Conservation (phyloP, 805 yeast genomes). For the Blastobotrys mokoenaii region DNA sequence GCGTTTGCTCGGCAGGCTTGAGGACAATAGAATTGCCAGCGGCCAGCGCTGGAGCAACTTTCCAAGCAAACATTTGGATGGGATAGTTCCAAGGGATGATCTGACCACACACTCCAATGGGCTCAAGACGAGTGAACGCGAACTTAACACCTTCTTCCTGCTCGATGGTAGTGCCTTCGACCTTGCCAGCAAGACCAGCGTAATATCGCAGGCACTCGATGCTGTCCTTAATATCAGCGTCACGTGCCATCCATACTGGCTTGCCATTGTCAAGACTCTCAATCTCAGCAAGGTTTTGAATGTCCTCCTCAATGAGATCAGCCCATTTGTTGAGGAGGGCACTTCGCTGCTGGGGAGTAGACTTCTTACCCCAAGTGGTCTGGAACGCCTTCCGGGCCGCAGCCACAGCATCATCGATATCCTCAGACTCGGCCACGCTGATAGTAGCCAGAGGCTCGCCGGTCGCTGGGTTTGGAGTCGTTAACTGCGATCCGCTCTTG, state of each 20-base stretch:
- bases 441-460: slow-evolving; percentile 55
- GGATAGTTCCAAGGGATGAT: slow-evolving; percentile 74
- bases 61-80: slow-evolving; percentile 67
- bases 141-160: slow-evolving; percentile 52
- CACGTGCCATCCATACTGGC: slow-evolving; percentile 35
- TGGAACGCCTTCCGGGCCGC: slow-evolving; percentile 76
- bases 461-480: slow-evolving; percentile 33
- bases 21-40: slow-evolving; percentile 69
- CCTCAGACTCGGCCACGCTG: slow-evolving; percentile 66
- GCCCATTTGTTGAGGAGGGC: slow-evolving; percentile 61
- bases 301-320: slow-evolving; percentile 63
- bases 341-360: slow-evolving; percentile 53
- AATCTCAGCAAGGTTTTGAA: slow-evolving; percentile 65
- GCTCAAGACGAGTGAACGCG: slow-evolving; percentile 64
- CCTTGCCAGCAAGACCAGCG: slow-evolving; percentile 72
- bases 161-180: slow-evolving; percentile 53
- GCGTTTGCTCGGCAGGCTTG: slow-evolving; percentile 71
- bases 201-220: slow-evolving; percentile 52
- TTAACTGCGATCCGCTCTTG: slow-evolving; percentile 45
- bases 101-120: slow-evolving; percentile 59
- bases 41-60: slow-evolving; percentile 75
- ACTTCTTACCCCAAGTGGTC: slow-evolving; percentile 53
- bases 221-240: slow-evolving; percentile 47
- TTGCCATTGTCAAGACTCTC: slow-evolving; percentile 92
- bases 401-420: slow-evolving; percentile 70